phyloP scores from a whole-genome alignment of 768 basidiomycete genomes.

The Pilatotrama ljubarskyi region DNA sequence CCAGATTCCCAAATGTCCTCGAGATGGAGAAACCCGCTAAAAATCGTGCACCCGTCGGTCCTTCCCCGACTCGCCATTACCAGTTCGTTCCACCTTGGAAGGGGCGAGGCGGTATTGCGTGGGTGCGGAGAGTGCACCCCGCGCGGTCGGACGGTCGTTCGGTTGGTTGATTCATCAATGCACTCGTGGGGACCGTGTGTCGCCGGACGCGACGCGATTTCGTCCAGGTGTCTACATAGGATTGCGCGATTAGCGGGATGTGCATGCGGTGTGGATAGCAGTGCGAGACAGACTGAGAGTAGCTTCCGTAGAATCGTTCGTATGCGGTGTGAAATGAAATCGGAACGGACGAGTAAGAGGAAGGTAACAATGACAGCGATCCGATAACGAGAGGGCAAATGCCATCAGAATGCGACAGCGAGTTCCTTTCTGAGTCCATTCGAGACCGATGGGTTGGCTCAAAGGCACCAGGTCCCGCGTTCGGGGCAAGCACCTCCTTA shows the following conservation, averaged over 20 bases:
- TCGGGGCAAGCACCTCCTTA: neutral
- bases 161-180: neutral
- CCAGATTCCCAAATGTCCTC: neutral
- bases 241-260: slow-evolving; percentile 1
- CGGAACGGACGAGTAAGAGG: neutral
- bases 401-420: neutral
- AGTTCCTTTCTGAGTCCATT: too few species aligned
- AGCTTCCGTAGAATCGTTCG: neutral
- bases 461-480: too few species aligned
- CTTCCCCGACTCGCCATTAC: neutral
- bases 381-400: neutral
- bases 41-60: neutral
- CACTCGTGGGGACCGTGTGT: neutral
- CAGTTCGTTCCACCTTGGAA: neutral
- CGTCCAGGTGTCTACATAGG: slow-evolving; percentile 1
- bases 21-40: neutral
- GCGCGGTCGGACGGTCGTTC: too few species aligned
- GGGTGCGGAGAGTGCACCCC: neutral
- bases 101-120: neutral
- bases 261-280: neutral
- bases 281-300: neutral
- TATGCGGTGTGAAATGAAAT: too few species aligned
- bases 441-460: too few species aligned
- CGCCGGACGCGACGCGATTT: neutral
- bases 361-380: neutral